Evolutionary conservation across 1,284 basidiomycete genomes (phyloP).

Genomic region (Rhodotorula mucilaginosa): DNA sequence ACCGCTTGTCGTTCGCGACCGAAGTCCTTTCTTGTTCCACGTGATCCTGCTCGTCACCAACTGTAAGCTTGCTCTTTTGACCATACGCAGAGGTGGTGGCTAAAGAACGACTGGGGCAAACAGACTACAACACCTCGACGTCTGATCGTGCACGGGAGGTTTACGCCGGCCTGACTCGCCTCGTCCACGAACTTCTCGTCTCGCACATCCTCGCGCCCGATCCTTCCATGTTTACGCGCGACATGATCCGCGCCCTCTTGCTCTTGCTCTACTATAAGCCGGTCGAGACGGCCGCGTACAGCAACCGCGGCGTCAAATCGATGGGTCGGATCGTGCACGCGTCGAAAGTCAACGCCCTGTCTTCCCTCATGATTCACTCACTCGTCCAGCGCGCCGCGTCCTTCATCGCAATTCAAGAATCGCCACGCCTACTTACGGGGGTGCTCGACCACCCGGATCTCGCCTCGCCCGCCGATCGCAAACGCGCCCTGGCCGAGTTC

Average conservation of each 20-base stretch:
- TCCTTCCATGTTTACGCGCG: conserved; percentile 21
- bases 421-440: conserved; percentile 13
- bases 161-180: conserved; percentile 29
- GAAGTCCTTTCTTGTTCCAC: conserved; percentile 35
- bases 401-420: conserved; percentile 24
- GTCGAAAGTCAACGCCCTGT: conserved; percentile 35
- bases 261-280: conserved; percentile 36
- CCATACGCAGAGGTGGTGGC: neutral
- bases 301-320: conserved; percentile 24
- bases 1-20: conserved; percentile 20
- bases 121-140: conserved; percentile 36
- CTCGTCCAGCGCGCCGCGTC: conserved; percentile 27
- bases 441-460: conserved; percentile 15
- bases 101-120: neutral
- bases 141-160: conserved; percentile 30
- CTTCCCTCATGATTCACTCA: conserved; percentile 32
- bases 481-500: conserved; percentile 22
- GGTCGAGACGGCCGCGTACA: conserved; percentile 9
- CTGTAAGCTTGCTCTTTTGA: conserved; percentile 1
- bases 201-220: conserved; percentile 28
- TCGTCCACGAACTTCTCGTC: conserved; percentile 33
- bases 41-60: conserved; percentile 36
- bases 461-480: conserved; percentile 6
- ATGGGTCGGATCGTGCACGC: conserved; percentile 22
- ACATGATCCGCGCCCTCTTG: conserved; percentile 31